A percentile compares a stretch with the other conserved stretches of the same genome.
Conservation (phyloP, 345 rosid genomes). For the Rhizophora apiculata region DNA sequence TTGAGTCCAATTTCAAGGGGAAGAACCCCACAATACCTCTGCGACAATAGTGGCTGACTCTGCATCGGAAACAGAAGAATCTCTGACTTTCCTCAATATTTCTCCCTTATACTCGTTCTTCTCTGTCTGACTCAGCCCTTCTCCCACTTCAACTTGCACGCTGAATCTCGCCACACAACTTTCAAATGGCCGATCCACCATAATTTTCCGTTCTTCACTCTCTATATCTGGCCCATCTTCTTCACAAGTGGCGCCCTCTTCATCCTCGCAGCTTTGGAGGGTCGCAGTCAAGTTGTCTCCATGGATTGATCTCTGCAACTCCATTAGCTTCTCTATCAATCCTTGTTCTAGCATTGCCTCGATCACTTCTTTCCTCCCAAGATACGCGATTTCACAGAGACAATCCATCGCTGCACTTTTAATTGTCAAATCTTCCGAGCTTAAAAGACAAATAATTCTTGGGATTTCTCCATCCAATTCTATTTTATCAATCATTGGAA, state of each 20-base stretch:
- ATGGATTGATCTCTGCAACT: conserved; percentile 37
- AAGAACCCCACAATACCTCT: conserved; percentile 58
- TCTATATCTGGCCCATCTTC: neutral
- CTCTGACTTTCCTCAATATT: conserved; percentile 41
- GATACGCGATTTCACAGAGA: conserved; percentile 42
- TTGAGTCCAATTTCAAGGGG: conserved; percentile 29
- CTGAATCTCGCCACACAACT: conserved; percentile 43
- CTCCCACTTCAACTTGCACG: conserved; percentile 53
- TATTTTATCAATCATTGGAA: conserved; percentile 52
- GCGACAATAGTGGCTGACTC: conserved; percentile 41
- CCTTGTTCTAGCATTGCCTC: conserved; percentile 39
- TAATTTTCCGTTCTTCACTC: neutral
- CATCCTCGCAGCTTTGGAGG: neutral
- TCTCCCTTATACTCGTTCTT: conserved; percentile 39
- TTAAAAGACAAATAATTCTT: conserved; percentile 32
- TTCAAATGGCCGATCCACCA: conserved; percentile 22
- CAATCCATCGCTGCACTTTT: conserved; percentile 35
- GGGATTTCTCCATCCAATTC: conserved; percentile 40
- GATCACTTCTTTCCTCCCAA: conserved; percentile 51
- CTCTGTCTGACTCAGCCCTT: conserved; percentile 40
- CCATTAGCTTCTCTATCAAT: conserved; percentile 39
- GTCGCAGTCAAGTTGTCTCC: conserved; percentile 11
- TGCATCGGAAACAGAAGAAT: conserved; percentile 43
- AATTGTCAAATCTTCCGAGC: conserved; percentile 22
- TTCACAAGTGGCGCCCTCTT: neutral